Percentiles rank a stretch among this genome's conserved stretches.
Conservation (phyloP, 306 rosid genomes). For the Fragaria ananassa region DNA sequence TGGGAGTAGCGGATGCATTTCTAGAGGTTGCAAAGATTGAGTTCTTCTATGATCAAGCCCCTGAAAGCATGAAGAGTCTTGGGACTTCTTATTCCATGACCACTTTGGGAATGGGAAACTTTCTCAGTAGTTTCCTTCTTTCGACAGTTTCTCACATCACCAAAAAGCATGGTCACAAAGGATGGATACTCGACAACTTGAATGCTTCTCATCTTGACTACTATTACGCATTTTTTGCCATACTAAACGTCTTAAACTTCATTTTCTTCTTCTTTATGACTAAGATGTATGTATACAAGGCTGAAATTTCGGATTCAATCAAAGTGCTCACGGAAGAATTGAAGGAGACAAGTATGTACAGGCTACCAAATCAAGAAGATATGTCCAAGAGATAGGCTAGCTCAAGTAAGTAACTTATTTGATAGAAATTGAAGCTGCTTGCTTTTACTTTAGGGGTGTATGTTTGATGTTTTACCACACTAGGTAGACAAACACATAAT, state of each 20-base stretch:
- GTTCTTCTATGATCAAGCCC: constrained; percentile 92
- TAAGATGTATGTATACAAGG: constrained; percentile 62
- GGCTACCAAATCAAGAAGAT: constrained; percentile 15
- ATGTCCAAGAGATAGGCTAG: neutral
- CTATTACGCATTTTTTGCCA: constrained; percentile 64
- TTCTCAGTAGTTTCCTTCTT: constrained; percentile 72
- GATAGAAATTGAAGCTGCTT: neutral
- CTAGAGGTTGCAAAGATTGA: constrained; percentile 76
- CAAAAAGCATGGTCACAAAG: constrained; percentile 44
- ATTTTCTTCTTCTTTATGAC: constrained; percentile 32
- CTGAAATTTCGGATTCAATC: constrained; percentile 76
- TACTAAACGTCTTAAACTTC: constrained; percentile 34
- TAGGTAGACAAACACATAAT: neutral
- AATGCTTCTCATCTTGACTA: constrained; percentile 83
- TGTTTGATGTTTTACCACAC: neutral
- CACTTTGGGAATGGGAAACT: constrained; percentile 75
- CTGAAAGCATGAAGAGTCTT: constrained; percentile 79
- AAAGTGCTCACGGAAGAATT: constrained; percentile 55
- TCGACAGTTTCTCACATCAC: constrained; percentile 63
- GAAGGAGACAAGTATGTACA: constrained; percentile 35
- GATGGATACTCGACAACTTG: constrained; percentile 82
- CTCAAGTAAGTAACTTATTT: neutral
- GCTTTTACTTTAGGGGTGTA: neutral
- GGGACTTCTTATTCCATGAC: constrained; percentile 76
- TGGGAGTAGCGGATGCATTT: constrained; percentile 82